phyloP scores from a whole-genome alignment of 2,329 filamentous ascomycete genomes.

The Alternaria sp. region DNA sequence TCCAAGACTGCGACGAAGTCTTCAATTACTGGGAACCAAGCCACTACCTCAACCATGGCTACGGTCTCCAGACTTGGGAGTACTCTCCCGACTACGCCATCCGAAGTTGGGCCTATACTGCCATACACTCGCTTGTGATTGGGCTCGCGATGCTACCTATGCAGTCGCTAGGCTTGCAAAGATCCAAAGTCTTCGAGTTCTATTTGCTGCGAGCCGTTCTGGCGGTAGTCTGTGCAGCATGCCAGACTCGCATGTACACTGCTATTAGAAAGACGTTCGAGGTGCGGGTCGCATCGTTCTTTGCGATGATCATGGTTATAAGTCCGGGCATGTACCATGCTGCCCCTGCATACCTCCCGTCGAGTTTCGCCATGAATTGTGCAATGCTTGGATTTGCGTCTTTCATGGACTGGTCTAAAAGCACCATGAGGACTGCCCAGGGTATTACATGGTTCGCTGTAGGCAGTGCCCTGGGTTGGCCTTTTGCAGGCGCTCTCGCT shows the following conservation, averaged over 20 bases:
- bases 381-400: slow-evolving; percentile 84
- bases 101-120: slow-evolving; percentile 91
- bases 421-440: slow-evolving; percentile 74
- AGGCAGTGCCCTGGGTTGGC: slow-evolving; percentile 89
- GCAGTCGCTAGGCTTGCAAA: slow-evolving; percentile 29
- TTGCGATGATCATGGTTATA: slow-evolving; percentile 75
- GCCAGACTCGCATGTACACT: slow-evolving; percentile 82
- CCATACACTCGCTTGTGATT: slow-evolving; percentile 76
- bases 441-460: slow-evolving; percentile 92
- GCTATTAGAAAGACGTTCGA: slow-evolving; percentile 80
- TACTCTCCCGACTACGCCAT: slow-evolving; percentile 96
- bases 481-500: slow-evolving; percentile 85
- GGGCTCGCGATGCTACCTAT: slow-evolving; percentile 68
- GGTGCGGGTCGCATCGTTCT: slow-evolving; percentile 83
- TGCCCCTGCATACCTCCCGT: slow-evolving; percentile 85
- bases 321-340: slow-evolving; percentile 95
- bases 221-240: slow-evolving; percentile 78
- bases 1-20: slow-evolving; percentile 97
- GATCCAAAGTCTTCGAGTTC: slow-evolving; percentile 71
- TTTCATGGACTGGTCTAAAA: slow-evolving; percentile 89
- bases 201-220: slow-evolving; percentile 83
- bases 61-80: slow-evolving; percentile 97
- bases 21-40: slow-evolving; percentile 99
- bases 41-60: slow-evolving; percentile 91
- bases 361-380: slow-evolving; percentile 96